phyloP scores from a whole-genome alignment of 2,329 filamentous ascomycete genomes.

The Trichoderma harzianum region DNA sequence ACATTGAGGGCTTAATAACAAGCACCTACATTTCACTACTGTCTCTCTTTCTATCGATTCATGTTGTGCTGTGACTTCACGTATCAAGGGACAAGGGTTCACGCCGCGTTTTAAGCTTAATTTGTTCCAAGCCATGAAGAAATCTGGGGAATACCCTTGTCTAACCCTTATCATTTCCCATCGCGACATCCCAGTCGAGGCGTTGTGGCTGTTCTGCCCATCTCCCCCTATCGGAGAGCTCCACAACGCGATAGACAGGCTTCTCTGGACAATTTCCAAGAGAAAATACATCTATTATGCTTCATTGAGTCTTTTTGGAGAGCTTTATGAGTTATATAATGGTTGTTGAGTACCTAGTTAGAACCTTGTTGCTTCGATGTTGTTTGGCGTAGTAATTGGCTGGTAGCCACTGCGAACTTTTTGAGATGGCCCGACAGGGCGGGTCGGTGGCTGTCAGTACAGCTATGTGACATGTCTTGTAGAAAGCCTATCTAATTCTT shows the following conservation, averaged over 20 bases:
- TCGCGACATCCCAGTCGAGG: background rate
- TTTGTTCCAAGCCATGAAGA: background rate
- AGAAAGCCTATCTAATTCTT: background rate
- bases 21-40: background rate
- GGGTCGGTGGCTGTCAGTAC: background rate
- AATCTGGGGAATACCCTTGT: background rate
- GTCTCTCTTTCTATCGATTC: background rate
- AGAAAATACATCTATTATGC: background rate
- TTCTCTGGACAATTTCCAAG: background rate
- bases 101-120: background rate
- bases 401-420: background rate
- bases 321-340: background rate
- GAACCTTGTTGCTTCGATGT: background rate
- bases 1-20: background rate
- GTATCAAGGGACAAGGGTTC: background rate
- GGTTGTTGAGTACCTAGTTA: background rate
- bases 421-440: background rate
- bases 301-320: background rate
- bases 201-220: background rate
- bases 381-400: background rate
- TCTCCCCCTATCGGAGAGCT: background rate
- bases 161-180: background rate
- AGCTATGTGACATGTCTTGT: background rate
- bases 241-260: background rate
- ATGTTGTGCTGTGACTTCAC: background rate